Evolutionary conservation across 495 filamentous ascomycete genomes (phyloP).

Genomic region (Trypethelium eluteriae): DNA sequence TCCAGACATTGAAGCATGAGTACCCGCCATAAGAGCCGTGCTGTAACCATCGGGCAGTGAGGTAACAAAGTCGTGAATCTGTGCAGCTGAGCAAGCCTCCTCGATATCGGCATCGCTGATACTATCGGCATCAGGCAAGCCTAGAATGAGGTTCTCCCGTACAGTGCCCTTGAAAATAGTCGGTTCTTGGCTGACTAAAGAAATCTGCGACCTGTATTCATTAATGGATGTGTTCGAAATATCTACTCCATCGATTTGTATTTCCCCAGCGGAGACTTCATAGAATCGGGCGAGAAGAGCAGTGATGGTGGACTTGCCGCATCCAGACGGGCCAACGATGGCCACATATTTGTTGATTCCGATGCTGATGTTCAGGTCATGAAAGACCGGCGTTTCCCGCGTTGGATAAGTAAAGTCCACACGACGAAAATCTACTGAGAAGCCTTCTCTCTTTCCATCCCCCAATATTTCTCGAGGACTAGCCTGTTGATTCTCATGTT

Average conservation of each 20-base stretch:
- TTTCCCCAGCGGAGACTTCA: background rate
- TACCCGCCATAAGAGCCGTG: slow-evolving; percentile 15
- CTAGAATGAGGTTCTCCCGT: slow-evolving; percentile 25
- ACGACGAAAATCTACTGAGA: background rate
- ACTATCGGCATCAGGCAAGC: slow-evolving; percentile 12
- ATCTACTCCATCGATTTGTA: background rate
- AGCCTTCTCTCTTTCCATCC: background rate
- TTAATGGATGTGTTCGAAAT: background rate
- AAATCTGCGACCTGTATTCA: background rate
- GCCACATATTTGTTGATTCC: background rate
- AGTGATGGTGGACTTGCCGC: slow-evolving; percentile 14
- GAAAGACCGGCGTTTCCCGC: slow-evolving; percentile 7
- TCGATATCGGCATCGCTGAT: slow-evolving; percentile 17
- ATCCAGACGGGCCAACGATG: slow-evolving; percentile 13
- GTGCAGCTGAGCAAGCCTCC: slow-evolving; percentile 2
- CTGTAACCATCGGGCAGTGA: slow-evolving; percentile 17
- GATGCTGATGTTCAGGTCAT: slow-evolving; percentile 13
- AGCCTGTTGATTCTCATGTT: background rate
- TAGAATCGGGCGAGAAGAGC: slow-evolving; percentile 9
- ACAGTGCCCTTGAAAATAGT: slow-evolving; percentile 23
- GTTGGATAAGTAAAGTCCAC: slow-evolving; percentile 13
- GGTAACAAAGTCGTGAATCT: slow-evolving; percentile 22
- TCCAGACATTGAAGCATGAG: slow-evolving; percentile 16
- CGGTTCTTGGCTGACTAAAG: slow-evolving; percentile 14
- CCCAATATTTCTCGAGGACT: background rate